Percentiles rank a stretch among this genome's conserved stretches.
phyloP scores from a whole-genome alignment of 345 rosid genomes.

The Acer saccharum region DNA sequence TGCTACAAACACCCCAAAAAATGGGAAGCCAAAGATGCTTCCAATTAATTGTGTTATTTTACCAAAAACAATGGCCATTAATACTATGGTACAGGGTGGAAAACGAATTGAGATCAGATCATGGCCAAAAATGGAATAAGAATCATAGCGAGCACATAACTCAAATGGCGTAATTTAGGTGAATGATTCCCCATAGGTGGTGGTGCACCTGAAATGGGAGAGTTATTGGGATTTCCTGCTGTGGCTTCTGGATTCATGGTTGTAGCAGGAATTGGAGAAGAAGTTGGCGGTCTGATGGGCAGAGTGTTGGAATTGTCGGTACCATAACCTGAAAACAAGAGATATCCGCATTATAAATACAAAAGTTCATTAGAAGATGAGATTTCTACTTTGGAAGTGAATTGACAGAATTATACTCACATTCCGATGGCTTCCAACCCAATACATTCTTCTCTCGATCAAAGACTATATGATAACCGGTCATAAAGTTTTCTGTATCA shows the following conservation, averaged over 20 bases:
- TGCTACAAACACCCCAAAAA: background rate
- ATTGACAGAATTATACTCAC: constrained; percentile 43
- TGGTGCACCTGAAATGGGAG: constrained; percentile 26
- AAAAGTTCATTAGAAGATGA: background rate
- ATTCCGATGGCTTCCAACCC: constrained; percentile 71
- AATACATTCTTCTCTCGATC: constrained; percentile 64
- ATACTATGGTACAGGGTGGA: constrained; percentile 4
- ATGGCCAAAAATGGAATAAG: constrained; percentile 34
- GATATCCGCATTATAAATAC: background rate
- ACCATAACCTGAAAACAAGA: constrained; percentile 42
- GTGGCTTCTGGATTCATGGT: constrained; percentile 71
- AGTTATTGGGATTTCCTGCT: constrained; percentile 24
- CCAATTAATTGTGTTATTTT: constrained; percentile 9
- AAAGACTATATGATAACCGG: constrained; percentile 64
- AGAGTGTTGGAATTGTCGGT: constrained; percentile 24
- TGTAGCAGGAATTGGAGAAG: constrained; percentile 50
- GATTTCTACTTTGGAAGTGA: background rate
- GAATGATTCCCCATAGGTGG: constrained; percentile 29
- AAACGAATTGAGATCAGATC: constrained; percentile 28
- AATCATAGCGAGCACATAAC: constrained; percentile 16
- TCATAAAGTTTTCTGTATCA: constrained; percentile 84
- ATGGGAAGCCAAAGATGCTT: constrained; percentile 24
- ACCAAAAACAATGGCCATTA: constrained; percentile 29
- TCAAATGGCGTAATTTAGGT: constrained; percentile 10
- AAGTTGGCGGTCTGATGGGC: constrained; percentile 38